phyloP scores from a whole-genome alignment of 1,284 basidiomycete species.

The Ganoderma resinaceum region DNA sequence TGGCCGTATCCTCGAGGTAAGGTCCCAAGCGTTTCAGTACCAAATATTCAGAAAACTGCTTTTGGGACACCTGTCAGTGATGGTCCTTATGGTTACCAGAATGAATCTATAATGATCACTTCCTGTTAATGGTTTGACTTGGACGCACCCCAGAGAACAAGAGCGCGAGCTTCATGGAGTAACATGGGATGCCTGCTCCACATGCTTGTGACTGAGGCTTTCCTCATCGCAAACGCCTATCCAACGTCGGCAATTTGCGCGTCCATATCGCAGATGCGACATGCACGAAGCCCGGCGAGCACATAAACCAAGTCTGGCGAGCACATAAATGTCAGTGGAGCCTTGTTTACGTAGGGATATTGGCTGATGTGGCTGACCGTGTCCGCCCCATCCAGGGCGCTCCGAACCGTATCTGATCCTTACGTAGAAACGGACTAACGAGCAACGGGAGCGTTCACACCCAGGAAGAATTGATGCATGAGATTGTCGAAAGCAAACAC shows the following conservation, averaged over 20 bases:
- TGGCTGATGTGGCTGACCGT: neutral
- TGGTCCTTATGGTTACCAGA: neutral
- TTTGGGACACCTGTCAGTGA: neutral
- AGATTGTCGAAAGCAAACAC: no score
- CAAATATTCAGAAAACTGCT: neutral
- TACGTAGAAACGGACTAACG: neutral
- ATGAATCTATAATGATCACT: neutral
- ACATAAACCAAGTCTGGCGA: no score
- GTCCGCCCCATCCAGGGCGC: neutral
- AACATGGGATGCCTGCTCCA: slow-evolving; percentile 1
- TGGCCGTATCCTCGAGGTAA: neutral
- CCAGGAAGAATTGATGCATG: neutral
- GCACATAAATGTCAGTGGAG: neutral
- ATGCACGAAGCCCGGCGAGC: neutral
- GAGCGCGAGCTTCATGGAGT: neutral
- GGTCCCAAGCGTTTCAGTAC: neutral
- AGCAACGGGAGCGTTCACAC: neutral
- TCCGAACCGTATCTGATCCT: neutral
- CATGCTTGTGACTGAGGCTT: neutral
- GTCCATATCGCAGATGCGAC: neutral
- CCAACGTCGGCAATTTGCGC: neutral
- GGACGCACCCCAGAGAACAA: neutral
- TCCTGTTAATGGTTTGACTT: neutral
- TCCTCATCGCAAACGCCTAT: neutral
- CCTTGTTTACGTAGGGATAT: neutral